Percentiles rank a stretch among this genome's conserved stretches.
These are phyloP conservation scores for Hyphopichia wangnamkhiaoensis DNA, from an alignment of 1,139 yeast species.

Conservation along the genomic window DNA sequence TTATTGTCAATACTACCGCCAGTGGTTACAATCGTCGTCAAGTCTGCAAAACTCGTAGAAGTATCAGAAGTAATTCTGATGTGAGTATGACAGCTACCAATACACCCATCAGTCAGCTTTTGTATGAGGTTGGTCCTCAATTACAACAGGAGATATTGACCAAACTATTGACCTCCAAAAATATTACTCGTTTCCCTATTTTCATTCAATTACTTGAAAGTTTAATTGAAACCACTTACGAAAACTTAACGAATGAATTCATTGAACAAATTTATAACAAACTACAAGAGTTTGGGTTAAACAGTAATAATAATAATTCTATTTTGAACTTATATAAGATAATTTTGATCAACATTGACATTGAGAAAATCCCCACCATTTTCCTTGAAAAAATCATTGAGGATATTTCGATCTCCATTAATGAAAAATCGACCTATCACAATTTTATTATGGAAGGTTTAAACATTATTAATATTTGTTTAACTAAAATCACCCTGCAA, in stretches of 20 bases:
- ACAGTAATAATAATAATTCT: constrained; percentile 25
- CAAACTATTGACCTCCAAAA: constrained; percentile 19
- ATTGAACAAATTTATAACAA: constrained; percentile 19
- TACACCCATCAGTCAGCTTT: constrained; percentile 13
- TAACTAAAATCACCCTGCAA: background rate
- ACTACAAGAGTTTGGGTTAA: constrained; percentile 18
- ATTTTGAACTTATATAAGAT: constrained; percentile 28
- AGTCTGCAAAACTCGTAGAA: constrained; percentile 3
- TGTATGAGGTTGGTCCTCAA: constrained; percentile 13
- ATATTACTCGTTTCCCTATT: constrained; percentile 23
- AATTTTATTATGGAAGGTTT: constrained; percentile 56
- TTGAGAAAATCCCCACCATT: constrained; percentile 12
- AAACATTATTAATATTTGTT: constrained; percentile 22
- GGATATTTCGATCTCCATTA: constrained; percentile 45
- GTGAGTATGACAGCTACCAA: constrained; percentile 16
- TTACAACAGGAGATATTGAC: constrained; percentile 20
- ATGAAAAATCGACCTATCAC: constrained; percentile 34
- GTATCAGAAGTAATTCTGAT: constrained; percentile 13
- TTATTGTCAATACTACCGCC: constrained; percentile 25
- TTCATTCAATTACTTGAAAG: constrained; percentile 31
- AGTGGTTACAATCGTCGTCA: background rate
- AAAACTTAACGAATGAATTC: constrained; percentile 15
- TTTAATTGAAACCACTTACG: constrained; percentile 17
- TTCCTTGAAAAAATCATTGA: constrained; percentile 35
- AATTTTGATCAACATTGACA: constrained; percentile 18